Conservation (phyloP, 2,329 filamentous ascomycete genomes). For the Geoglossum cookeanum region DNA sequence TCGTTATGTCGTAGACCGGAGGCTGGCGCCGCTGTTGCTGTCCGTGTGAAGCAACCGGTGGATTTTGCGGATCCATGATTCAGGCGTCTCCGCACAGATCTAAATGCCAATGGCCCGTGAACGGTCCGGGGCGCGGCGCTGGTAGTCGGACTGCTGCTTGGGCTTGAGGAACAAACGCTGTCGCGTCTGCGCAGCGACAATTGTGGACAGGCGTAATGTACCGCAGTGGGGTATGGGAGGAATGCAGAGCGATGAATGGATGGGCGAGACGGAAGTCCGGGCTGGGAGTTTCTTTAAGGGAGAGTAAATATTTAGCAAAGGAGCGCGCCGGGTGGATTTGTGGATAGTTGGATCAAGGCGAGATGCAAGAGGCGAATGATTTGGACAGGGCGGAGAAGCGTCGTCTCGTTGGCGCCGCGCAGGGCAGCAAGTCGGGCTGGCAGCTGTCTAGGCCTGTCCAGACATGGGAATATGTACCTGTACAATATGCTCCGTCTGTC, state of each 20-base stretch:
- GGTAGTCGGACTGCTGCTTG: slow-evolving; percentile 2
- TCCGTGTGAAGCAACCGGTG: slow-evolving; percentile 26
- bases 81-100: not conserved
- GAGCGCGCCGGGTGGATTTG: not conserved
- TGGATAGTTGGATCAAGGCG: not conserved
- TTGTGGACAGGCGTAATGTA: not conserved
- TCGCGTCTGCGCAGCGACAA: slow-evolving; percentile 1
- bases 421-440: no score
- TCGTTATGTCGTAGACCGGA: slow-evolving; percentile 51
- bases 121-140: not conserved
- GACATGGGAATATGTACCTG: no score
- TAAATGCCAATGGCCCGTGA: not conserved
- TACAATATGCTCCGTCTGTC: no score
- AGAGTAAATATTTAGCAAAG: not conserved
- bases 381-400: not conserved
- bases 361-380: not conserved
- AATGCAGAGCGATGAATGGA: not conserved
- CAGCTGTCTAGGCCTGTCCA: no score
- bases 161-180: not conserved
- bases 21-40: slow-evolving; percentile 41
- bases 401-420: no score
- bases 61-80: slow-evolving; percentile 36
- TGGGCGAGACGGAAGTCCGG: not conserved
- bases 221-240: not conserved
- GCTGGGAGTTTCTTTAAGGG: not conserved